Conservation (phyloP, 2,329 filamentous ascomycete genomes). For the Diaporthe ilicicola region DNA sequence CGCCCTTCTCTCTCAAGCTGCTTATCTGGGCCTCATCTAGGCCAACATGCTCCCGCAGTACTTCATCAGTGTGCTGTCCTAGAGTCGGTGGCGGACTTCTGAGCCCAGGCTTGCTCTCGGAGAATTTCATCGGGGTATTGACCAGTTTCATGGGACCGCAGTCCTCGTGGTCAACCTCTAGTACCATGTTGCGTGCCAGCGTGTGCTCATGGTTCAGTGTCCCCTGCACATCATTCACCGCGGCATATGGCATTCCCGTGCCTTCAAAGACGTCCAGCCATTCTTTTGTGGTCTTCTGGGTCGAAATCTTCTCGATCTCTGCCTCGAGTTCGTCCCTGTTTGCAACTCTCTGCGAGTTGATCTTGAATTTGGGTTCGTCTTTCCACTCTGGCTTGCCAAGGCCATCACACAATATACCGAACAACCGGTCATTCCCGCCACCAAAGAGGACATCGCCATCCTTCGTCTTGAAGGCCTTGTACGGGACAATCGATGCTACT, state of each 20-base stretch:
- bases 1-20: slow-evolving; percentile 70
- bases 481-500: slow-evolving; percentile 93
- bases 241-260: slow-evolving; percentile 90
- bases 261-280: slow-evolving; percentile 90
- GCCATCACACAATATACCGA: slow-evolving; percentile 69
- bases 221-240: slow-evolving; percentile 90
- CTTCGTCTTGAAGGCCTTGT: slow-evolving; percentile 81
- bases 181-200: slow-evolving; percentile 86
- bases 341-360: slow-evolving; percentile 70
- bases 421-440: slow-evolving; percentile 77
- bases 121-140: slow-evolving; percentile 95
- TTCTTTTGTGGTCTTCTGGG: slow-evolving; percentile 81
- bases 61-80: slow-evolving; percentile 86
- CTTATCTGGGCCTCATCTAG: slow-evolving; percentile 67
- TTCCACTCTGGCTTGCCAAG: slow-evolving; percentile 68
- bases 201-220: slow-evolving; percentile 88
- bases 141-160: slow-evolving; percentile 91
- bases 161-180: slow-evolving; percentile 81
- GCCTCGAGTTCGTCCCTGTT: slow-evolving; percentile 81
- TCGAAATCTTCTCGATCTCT: slow-evolving; percentile 79
- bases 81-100: slow-evolving; percentile 83
- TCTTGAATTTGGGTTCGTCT: slow-evolving; percentile 64
- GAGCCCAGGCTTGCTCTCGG: slow-evolving; percentile 79
- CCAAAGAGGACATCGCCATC: slow-evolving; percentile 77
- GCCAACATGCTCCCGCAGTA: slow-evolving; percentile 71